Conservation (phyloP, 139 green algal species). For the Chlamydomonas sp. region DNA sequence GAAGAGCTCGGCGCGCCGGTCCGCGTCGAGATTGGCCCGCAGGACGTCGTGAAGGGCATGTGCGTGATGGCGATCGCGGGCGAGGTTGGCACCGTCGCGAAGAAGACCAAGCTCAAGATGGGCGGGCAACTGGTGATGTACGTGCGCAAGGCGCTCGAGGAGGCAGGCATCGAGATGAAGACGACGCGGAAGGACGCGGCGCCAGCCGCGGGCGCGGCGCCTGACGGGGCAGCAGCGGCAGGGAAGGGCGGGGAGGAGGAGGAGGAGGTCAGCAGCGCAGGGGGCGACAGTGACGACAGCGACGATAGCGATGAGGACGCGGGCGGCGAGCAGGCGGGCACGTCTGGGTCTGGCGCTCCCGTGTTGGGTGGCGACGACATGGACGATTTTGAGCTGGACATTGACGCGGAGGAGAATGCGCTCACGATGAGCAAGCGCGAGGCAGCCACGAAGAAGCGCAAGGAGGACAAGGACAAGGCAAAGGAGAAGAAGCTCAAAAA, state of each 20-base stretch:
- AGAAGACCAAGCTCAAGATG: slow-evolving; percentile 16
- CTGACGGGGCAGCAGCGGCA: neutral
- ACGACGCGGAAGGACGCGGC: neutral
- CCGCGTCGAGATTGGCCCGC: slow-evolving; percentile 5
- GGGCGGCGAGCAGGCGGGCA: neutral
- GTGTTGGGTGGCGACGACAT: slow-evolving; percentile 15
- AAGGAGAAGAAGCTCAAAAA: no score
- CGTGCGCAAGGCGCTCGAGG: neutral
- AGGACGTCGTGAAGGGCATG: slow-evolving; percentile 7
- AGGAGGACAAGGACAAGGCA: no score
- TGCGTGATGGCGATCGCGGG: slow-evolving; percentile 3
- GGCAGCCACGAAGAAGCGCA: neutral
- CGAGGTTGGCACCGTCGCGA: slow-evolving; percentile 3
- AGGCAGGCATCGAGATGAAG: slow-evolving; percentile 2
- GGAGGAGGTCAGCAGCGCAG: neutral
- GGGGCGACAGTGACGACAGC: neutral
- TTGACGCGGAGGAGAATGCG: neutral
- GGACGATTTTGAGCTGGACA: slow-evolving; percentile 14
- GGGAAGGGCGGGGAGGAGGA: neutral
- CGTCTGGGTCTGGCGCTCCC: neutral
- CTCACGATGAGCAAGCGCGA: slow-evolving; percentile 8
- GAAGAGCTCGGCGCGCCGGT: slow-evolving; percentile 5
- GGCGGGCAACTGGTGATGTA: neutral
- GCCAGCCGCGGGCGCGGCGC: neutral
- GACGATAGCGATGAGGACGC: neutral